Percentiles rank a stretch among this genome's conserved stretches.
Conservation (phyloP, 768 basidiomycete genomes). For the Tulasnella calospora region DNA sequence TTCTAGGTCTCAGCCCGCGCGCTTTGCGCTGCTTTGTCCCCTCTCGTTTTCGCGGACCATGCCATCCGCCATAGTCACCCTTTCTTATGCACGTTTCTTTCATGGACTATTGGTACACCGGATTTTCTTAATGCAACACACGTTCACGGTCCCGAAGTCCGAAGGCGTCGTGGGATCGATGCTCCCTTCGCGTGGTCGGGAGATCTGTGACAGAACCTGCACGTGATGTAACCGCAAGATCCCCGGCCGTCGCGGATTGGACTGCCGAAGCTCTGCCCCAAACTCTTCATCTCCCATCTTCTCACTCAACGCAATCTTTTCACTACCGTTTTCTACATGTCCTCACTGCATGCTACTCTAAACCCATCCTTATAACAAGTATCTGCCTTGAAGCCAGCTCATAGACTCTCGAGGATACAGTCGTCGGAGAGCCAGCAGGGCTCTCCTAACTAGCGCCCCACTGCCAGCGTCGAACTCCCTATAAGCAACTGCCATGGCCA, state of each 20-base stretch:
- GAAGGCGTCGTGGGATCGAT: neutral
- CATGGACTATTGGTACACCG: neutral
- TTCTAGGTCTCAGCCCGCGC: neutral
- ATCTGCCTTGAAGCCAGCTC: neutral
- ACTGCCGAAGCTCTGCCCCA: neutral
- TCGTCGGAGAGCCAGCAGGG: neutral
- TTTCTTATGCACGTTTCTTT: neutral
- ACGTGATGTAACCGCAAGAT: neutral
- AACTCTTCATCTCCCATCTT: neutral
- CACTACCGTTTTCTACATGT: slow-evolving; percentile 3
- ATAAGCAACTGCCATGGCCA: neutral
- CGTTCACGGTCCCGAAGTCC: neutral
- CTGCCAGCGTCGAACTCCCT: neutral
- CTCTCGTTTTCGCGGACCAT: neutral
- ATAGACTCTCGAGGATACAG: neutral
- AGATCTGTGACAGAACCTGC: neutral
- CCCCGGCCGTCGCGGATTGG: neutral
- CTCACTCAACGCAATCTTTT: neutral
- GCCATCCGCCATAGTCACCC: neutral
- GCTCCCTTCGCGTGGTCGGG: neutral
- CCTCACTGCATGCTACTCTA: neutral
- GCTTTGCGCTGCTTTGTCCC: neutral
- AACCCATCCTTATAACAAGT: neutral
- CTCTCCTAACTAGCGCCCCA: neutral
- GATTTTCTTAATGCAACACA: neutral